Evolutionary conservation across 2,329 filamentous ascomycete species (phyloP).

Genomic region (Teratosphaeria zuluensis): DNA sequence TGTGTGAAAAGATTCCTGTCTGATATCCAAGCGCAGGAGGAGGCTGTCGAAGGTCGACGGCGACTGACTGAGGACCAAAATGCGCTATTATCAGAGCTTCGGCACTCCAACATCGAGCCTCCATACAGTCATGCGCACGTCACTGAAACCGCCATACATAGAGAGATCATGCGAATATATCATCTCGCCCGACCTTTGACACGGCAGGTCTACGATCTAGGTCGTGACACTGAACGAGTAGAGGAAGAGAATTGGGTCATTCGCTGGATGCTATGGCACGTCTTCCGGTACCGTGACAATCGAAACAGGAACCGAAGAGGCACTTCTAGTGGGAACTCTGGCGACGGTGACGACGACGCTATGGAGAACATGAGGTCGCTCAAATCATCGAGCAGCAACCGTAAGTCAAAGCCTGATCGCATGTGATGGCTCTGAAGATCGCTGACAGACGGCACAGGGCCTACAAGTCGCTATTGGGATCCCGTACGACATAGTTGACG

Average conservation of each 20-base stretch:
- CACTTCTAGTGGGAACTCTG: neutral
- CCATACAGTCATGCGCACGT: slow-evolving; percentile 40
- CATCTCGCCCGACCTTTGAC: slow-evolving; percentile 30
- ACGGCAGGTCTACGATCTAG: slow-evolving; percentile 32
- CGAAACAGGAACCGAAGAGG: slow-evolving; percentile 24
- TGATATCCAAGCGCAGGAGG: slow-evolving; percentile 24
- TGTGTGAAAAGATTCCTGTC: slow-evolving; percentile 1
- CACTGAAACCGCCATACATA: slow-evolving; percentile 39
- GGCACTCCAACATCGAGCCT: slow-evolving; percentile 20
- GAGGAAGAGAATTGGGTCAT: slow-evolving; percentile 43
- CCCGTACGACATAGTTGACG: neutral
- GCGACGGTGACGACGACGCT: slow-evolving; percentile 2
- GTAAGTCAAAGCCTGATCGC: neutral
- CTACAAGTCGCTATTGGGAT: neutral
- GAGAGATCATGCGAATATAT: slow-evolving; percentile 35
- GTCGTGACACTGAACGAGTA: slow-evolving; percentile 30
- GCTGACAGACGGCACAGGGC: neutral
- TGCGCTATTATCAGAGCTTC: slow-evolving; percentile 30
- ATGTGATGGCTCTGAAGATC: neutral
- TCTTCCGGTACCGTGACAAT: slow-evolving; percentile 36
- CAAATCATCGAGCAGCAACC: neutral
- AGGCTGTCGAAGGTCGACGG: slow-evolving; percentile 33
- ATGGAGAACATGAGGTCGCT: neutral
- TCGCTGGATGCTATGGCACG: slow-evolving; percentile 44
- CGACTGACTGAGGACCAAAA: slow-evolving; percentile 30